Evolutionary conservation across 768 basidiomycete species (phyloP).

Genomic region (Leccinum ochraceum): DNA sequence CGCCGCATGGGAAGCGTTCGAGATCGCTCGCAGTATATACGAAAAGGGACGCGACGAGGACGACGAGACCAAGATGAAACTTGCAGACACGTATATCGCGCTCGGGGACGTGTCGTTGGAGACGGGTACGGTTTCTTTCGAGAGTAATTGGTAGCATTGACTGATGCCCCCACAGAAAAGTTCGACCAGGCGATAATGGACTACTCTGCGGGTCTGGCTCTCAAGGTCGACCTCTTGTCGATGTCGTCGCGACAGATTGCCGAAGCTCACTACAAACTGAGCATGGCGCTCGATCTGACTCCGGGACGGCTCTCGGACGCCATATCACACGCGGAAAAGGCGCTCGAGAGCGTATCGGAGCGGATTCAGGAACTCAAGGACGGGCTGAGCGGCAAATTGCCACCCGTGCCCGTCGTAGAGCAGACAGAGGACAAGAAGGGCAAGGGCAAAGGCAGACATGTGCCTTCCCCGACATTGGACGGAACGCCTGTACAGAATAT

Average conservation of each 20-base stretch:
- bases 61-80: slow-evolving; percentile 69
- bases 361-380: slow-evolving; percentile 63
- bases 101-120: slow-evolving; percentile 97
- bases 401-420: slow-evolving; percentile 33
- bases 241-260: slow-evolving; percentile 91
- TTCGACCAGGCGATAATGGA: slow-evolving; percentile 93
- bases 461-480: slow-evolving; percentile 27
- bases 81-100: slow-evolving; percentile 88
- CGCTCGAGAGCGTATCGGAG: slow-evolving; percentile 73
- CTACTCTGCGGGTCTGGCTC: slow-evolving; percentile 72
- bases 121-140: slow-evolving; percentile 63
- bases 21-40: slow-evolving; percentile 87
- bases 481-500: slow-evolving; percentile 64
- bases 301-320: slow-evolving; percentile 82
- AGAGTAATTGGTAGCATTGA: neutral
- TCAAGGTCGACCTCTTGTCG: slow-evolving; percentile 76
- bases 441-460: slow-evolving; percentile 65
- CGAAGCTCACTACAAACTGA: slow-evolving; percentile 92
- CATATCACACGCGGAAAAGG: slow-evolving; percentile 77
- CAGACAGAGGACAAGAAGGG: slow-evolving; percentile 51
- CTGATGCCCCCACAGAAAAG: slow-evolving; percentile 61
- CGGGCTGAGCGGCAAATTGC: slow-evolving; percentile 38
- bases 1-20: slow-evolving; percentile 97
- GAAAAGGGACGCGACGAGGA: slow-evolving; percentile 61
- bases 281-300: slow-evolving; percentile 90